Evolutionary conservation across 345 rosid species (phyloP).

Genomic region (Microcos paniculata): DNA sequence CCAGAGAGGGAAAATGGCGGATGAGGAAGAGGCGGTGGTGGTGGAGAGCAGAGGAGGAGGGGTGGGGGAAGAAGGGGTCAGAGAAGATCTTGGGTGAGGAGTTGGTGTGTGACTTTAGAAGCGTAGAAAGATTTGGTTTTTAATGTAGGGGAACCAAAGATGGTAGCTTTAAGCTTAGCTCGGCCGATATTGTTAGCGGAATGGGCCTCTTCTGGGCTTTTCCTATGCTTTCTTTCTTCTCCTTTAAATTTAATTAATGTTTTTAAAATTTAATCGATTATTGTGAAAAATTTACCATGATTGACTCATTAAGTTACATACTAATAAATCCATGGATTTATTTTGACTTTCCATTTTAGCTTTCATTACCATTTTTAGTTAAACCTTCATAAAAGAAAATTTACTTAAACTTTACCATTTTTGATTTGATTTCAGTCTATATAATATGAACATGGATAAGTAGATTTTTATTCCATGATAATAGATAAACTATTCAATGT

Average conservation of each 20-base stretch:
- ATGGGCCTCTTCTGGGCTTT: slow-evolving; percentile 10
- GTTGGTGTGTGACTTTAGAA: not conserved
- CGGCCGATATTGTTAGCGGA: not conserved
- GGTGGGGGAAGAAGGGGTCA: slow-evolving; percentile 1
- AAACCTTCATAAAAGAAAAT: not conserved
- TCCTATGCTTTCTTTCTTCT: not conserved
- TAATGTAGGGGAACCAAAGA: not conserved
- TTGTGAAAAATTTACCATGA: not conserved
- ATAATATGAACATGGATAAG: too few species aligned
- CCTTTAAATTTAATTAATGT: too few species aligned
- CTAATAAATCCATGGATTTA: not conserved
- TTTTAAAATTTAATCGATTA: too few species aligned
- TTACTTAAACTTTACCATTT: not conserved
- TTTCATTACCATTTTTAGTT: not conserved
- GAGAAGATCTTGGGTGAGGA: not conserved
- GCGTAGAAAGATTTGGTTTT: slow-evolving; percentile 1
- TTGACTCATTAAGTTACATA: too few species aligned
- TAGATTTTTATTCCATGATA: too few species aligned
- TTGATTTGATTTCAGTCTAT: too few species aligned
- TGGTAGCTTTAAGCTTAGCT: not conserved
- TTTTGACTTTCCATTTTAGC: not conserved
- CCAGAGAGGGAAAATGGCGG: slow-evolving; percentile 20
- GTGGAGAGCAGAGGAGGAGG: not conserved
- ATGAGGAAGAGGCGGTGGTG: not conserved
- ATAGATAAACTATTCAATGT: too few species aligned